Percentiles rank a stretch among this genome's conserved stretches.
These are phyloP conservation scores for Oryza punctata DNA, from an alignment of 176 grass and related monocot species.

Conservation along the genomic window DNA sequence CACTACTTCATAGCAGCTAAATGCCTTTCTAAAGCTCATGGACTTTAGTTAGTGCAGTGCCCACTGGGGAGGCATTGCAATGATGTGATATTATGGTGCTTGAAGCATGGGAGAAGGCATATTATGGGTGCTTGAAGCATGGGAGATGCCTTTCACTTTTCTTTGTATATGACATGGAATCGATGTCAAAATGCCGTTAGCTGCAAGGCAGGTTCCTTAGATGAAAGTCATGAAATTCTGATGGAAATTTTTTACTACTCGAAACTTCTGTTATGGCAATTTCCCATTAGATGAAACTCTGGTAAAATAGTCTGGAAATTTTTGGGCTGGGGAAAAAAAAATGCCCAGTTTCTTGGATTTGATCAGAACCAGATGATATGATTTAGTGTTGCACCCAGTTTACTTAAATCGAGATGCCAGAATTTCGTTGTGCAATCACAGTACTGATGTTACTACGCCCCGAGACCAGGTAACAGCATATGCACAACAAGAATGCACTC, in stretches of 20 bases:
- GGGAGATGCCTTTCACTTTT: not conserved
- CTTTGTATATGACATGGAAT: not conserved
- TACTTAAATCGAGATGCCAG: not conserved
- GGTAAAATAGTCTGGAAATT: too few relatives aligned
- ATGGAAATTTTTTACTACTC: not conserved
- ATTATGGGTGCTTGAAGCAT: not conserved
- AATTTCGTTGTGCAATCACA: not conserved
- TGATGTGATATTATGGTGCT: conserved; percentile 12
- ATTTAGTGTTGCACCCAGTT: not conserved
- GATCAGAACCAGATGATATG: not conserved
- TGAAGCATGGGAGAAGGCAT: not conserved
- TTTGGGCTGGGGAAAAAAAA: too few relatives aligned
- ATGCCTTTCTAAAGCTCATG: conserved; percentile 2
- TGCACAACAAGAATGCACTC: not conserved
- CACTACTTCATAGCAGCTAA: not conserved
- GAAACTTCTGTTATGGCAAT: not conserved
- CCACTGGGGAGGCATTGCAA: not conserved
- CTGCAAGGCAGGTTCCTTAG: not conserved
- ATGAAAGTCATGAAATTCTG: not conserved
- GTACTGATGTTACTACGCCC: not conserved
- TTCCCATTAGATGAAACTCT: not conserved
- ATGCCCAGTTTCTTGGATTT: not conserved
- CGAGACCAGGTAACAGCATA: not conserved
- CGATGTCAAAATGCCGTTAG: not conserved
- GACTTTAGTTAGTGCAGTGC: not conserved